Percentiles rank a stretch among this genome's conserved stretches.
These are phyloP conservation scores for Trypethelium eluteriae DNA, from an alignment of 495 filamentous ascomycete species.

Conservation along the genomic window DNA sequence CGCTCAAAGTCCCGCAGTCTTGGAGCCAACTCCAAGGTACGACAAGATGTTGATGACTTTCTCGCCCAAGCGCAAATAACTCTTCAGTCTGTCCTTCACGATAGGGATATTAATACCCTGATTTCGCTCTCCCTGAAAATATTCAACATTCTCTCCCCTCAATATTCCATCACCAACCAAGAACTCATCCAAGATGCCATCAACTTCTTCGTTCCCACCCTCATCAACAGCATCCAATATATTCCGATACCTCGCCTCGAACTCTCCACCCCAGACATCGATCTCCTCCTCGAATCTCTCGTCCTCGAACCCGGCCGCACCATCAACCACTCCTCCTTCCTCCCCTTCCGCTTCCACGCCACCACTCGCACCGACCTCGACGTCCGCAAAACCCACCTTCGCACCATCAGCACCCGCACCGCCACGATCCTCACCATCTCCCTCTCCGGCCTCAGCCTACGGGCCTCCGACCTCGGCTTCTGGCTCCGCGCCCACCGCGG, in stretches of 20 bases:
- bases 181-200: constrained; percentile 66
- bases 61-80: constrained; percentile 61
- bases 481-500: constrained; percentile 62
- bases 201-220: constrained; percentile 70
- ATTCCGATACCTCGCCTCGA: constrained; percentile 84
- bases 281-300: constrained; percentile 81
- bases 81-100: constrained; percentile 57
- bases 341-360: constrained; percentile 73
- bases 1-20: constrained; percentile 58
- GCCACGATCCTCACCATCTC: constrained; percentile 67
- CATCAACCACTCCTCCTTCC: constrained; percentile 78
- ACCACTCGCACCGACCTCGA: constrained; percentile 81
- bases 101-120: constrained; percentile 61
- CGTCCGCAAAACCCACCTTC: constrained; percentile 63
- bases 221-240: constrained; percentile 71
- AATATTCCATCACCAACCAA: constrained; percentile 49
- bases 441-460: constrained; percentile 69
- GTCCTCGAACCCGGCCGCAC: constrained; percentile 83
- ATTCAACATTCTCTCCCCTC: constrained; percentile 56
- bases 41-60: constrained; percentile 65
- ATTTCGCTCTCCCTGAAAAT: constrained; percentile 56
- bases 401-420: constrained; percentile 56
- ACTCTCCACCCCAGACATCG: constrained; percentile 70
- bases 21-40: constrained; percentile 55
- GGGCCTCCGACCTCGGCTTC: constrained; percentile 80